phyloP scores from a whole-genome alignment of 768 basidiomycete genomes.

The Termitomyces sp. region DNA sequence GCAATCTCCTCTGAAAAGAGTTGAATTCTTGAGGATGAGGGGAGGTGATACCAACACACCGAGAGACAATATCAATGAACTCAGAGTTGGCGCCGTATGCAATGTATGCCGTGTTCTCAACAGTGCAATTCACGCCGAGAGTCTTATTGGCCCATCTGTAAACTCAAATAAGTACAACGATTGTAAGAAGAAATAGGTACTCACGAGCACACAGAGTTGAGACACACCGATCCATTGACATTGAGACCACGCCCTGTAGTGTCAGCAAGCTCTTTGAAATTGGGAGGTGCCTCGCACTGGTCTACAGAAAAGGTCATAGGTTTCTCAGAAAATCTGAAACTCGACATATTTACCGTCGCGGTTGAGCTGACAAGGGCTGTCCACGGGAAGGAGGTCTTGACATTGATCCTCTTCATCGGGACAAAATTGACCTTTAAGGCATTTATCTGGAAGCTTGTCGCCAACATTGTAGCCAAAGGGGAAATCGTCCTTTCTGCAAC shows the following conservation, averaged over 20 bases:
- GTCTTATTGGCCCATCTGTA: slow-evolving; percentile 78
- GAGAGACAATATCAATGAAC: slow-evolving; percentile 77
- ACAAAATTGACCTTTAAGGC: slow-evolving; percentile 65
- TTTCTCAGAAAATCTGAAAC: background rate
- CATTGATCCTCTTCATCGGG: slow-evolving; percentile 81
- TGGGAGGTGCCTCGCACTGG: slow-evolving; percentile 69
- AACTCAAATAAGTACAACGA: background rate
- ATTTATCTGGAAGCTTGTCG: slow-evolving; percentile 53
- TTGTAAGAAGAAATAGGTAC: slow-evolving; percentile 29
- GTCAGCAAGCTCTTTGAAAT: slow-evolving; percentile 62
- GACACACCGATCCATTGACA: slow-evolving; percentile 79
- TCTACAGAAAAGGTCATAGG: slow-evolving; percentile 40
- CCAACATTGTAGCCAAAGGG: slow-evolving; percentile 62
- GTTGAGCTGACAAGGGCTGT: slow-evolving; percentile 77
- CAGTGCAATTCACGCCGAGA: slow-evolving; percentile 54
- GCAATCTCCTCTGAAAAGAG: slow-evolving; percentile 61
- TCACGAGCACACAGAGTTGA: slow-evolving; percentile 82
- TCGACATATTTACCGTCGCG: slow-evolving; percentile 63
- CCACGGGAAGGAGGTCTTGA: slow-evolving; percentile 54
- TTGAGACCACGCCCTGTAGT: slow-evolving; percentile 64
- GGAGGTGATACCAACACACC: slow-evolving; percentile 38
- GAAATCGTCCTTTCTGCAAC: slow-evolving; percentile 75
- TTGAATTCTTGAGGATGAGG: background rate
- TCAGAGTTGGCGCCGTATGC: slow-evolving; percentile 58
- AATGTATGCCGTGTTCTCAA: slow-evolving; percentile 80